Evolutionary conservation across 371 early-diverging fungal genomes (phyloP).

Genomic region (Apophysomyces variabilis): DNA sequence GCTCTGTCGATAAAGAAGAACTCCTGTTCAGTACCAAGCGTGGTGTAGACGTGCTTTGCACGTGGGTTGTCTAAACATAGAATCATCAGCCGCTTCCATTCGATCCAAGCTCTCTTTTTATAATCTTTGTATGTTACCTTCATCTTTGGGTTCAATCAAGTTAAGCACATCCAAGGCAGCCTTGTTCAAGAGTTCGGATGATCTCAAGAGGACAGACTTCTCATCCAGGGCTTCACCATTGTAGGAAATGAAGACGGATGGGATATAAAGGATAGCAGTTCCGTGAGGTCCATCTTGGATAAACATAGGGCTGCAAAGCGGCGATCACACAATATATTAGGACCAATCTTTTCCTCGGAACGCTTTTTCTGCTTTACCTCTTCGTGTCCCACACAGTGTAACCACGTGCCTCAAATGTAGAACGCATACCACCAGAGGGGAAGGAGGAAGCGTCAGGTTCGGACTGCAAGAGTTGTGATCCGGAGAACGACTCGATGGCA

Average conservation of each 20-base stretch:
- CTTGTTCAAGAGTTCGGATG: conserved; percentile 82
- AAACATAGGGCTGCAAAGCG: conserved; percentile 87
- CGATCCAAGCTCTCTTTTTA: too few relatives aligned
- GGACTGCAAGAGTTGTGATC: conserved; percentile 94
- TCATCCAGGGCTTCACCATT: conserved; percentile 98
- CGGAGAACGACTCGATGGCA: conserved; percentile 94
- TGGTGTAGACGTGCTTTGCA: conserved; percentile 83
- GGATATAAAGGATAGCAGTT: conserved; percentile 91
- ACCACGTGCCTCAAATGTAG: conserved; percentile 98
- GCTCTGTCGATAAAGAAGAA: conserved; percentile 96
- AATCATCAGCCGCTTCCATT: background rate
- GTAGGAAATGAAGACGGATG: conserved; percentile 97
- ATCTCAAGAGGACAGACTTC: conserved; percentile 95
- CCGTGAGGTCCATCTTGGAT: conserved; percentile 92
- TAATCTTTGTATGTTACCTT: conserved; percentile 31
- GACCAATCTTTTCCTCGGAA: background rate
- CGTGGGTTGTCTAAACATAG: conserved; percentile 36
- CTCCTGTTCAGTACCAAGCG: conserved; percentile 97
- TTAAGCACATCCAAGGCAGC: conserved; percentile 80
- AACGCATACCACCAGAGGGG: conserved; percentile 97
- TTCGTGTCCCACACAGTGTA: conserved; percentile 99
- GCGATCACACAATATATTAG: background rate
- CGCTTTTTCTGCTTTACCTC: conserved; percentile 43
- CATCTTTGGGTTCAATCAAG: conserved; percentile 67
- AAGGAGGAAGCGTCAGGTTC: conserved; percentile 99